A percentile compares a stretch with the other conserved stretches of the same genome.
Evolutionary conservation across 495 filamentous ascomycete species (phyloP).

Genomic region (Hypoxylon cercidicola): DNA sequence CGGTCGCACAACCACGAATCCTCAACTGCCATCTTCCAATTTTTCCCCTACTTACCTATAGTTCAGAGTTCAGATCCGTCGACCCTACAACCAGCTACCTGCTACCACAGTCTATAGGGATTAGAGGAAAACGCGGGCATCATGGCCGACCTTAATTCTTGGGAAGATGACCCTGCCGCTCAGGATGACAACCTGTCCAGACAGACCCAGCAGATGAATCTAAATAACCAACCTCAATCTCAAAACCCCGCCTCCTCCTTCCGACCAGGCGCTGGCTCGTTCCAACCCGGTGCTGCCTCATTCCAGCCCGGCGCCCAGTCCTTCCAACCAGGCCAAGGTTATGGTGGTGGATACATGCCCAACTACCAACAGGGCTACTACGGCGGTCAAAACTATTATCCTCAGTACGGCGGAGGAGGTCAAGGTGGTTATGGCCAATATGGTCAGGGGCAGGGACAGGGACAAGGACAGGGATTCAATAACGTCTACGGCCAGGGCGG

Average conservation of each 20-base stretch:
- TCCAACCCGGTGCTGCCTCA: conserved; percentile 81
- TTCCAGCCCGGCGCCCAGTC: conserved; percentile 82
- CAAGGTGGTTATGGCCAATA: conserved; percentile 65
- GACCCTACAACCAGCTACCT: conserved; percentile 3
- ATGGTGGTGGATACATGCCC: conserved; percentile 55
- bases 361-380: conserved; percentile 63
- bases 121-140: conserved; percentile 42
- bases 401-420: conserved; percentile 61
- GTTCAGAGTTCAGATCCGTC: too few species aligned
- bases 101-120: conserved; percentile 7
- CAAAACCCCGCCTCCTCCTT: conserved; percentile 62
- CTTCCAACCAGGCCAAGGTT: conserved; percentile 81
- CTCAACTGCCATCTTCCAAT: not conserved
- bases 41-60: not conserved
- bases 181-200: conserved; percentile 87
- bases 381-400: conserved; percentile 58
- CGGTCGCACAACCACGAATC: conserved; percentile 31
- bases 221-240: conserved; percentile 66
- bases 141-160: conserved; percentile 91
- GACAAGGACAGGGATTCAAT: conserved; percentile 50
- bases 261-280: conserved; percentile 79
- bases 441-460: conserved; percentile 47
- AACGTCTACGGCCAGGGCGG: conserved; percentile 59
- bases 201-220: conserved; percentile 81
- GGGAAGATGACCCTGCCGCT: conserved; percentile 93